Percentiles rank a stretch among this genome's conserved stretches.
Evolutionary conservation across 148 eudicot species (phyloP).

Genomic region (Dysphania ambrosioides): DNA sequence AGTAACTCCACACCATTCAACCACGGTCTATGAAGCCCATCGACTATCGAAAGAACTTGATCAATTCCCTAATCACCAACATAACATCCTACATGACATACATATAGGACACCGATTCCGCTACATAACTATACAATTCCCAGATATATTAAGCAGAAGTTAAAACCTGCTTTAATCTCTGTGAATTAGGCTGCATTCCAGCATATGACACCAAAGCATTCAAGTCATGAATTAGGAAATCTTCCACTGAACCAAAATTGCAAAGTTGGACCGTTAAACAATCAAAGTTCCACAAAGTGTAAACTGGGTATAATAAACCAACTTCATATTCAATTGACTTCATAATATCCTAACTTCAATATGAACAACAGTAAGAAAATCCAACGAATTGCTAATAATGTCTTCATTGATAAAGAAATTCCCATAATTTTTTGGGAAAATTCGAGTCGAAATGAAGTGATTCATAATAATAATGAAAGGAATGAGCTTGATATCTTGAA

Average conservation of each 20-base stretch:
- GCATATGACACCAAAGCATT: slow-evolving; percentile 46
- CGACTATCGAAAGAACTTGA: slow-evolving; percentile 50
- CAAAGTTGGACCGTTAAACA: neutral
- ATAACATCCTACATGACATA: slow-evolving; percentile 13
- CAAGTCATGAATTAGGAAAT: slow-evolving; percentile 68
- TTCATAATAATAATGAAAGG: neutral
- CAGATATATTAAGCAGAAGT: neutral
- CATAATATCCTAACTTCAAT: too few species aligned
- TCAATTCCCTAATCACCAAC: slow-evolving; percentile 54
- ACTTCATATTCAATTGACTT: too few species aligned
- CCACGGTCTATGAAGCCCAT: slow-evolving; percentile 63
- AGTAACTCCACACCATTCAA: slow-evolving; percentile 65
- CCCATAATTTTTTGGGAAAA: neutral
- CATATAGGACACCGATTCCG: neutral
- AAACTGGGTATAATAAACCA: neutral
- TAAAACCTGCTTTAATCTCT: slow-evolving; percentile 64
- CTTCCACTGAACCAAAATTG: slow-evolving; percentile 59
- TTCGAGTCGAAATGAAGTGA: neutral
- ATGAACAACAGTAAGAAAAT: too few species aligned
- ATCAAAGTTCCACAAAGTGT: neutral
- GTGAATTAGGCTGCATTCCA: slow-evolving; percentile 38
- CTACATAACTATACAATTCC: neutral
- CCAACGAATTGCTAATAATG: neutral
- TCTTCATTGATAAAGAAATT: neutral
- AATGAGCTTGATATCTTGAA: neutral